Conservation (phyloP, 352 stramenopile genomes). For the Globisporangium polare region DNA sequence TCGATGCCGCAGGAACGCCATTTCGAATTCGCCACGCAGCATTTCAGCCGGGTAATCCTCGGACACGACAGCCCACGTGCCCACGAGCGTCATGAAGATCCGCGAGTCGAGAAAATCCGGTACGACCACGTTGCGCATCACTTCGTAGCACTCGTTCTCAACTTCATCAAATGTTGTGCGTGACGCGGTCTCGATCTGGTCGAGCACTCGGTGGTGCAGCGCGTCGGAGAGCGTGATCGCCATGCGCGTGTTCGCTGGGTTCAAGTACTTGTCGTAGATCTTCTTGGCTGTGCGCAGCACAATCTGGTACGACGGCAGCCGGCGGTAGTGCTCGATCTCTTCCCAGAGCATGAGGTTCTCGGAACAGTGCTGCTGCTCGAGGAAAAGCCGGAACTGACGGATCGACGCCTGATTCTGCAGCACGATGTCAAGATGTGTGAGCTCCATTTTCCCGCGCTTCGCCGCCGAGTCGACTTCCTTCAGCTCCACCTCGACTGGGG, state of each 20-base stretch:
- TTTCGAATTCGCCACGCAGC: constrained; percentile 74
- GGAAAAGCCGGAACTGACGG: constrained; percentile 62
- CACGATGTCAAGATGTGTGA: constrained; percentile 69
- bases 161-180: constrained; percentile 75
- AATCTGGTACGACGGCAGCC: constrained; percentile 81
- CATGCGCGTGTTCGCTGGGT: constrained; percentile 48
- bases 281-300: constrained; percentile 78
- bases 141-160: constrained; percentile 67
- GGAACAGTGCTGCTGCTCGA: constrained; percentile 72
- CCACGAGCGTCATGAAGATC: constrained; percentile 83
- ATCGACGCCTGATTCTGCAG: constrained; percentile 63
- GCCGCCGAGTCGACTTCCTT: constrained; percentile 54
- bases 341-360: constrained; percentile 86
- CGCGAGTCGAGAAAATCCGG: constrained; percentile 79
- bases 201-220: constrained; percentile 42
- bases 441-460: constrained; percentile 71
- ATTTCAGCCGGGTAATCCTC: constrained; percentile 75
- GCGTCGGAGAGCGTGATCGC: constrained; percentile 47
- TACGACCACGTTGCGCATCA: constrained; percentile 71
- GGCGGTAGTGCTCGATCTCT: constrained; percentile 79
- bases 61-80: constrained; percentile 69
- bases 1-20: constrained; percentile 75
- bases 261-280: constrained; percentile 85
- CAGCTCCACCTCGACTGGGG: constrained; percentile 39
- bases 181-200: constrained; percentile 56